phyloP scores from a whole-genome alignment of 129 eudicot genomes.

The Arctium minus region DNA sequence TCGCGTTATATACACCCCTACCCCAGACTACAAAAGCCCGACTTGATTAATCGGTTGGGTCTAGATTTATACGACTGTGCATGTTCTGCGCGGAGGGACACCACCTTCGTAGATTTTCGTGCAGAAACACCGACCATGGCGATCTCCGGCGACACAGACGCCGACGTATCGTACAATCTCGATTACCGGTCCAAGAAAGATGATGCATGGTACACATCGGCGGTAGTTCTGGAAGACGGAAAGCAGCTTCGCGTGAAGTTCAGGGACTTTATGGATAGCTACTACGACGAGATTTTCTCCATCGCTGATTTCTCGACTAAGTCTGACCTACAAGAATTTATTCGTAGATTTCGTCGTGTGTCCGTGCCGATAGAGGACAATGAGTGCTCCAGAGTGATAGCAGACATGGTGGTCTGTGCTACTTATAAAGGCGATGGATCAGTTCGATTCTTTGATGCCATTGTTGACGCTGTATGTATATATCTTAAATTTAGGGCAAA shows the following conservation, averaged over 20 bases:
- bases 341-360: slow-evolving; percentile 37
- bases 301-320: slow-evolving; percentile 27
- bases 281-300: slow-evolving; percentile 12
- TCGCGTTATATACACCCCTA: too few relatives aligned
- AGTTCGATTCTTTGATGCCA: slow-evolving; percentile 61
- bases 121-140: slow-evolving; percentile 10
- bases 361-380: slow-evolving; percentile 43
- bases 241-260: slow-evolving; percentile 42
- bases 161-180: slow-evolving; percentile 24
- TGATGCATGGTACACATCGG: slow-evolving; percentile 62
- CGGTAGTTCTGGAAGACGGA: slow-evolving; percentile 21
- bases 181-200: slow-evolving; percentile 50
- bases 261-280: slow-evolving; percentile 13
- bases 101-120: slow-evolving; percentile 16
- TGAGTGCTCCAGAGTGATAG: slow-evolving; percentile 38
- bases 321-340: slow-evolving; percentile 31
- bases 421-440: slow-evolving; percentile 18
- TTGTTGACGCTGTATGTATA: slow-evolving; percentile 53
- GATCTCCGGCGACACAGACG: slow-evolving; percentile 8
- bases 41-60: not conserved
- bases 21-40: not conserved
- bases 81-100: not conserved
- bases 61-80: slow-evolving; percentile 5
- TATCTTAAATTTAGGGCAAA: slow-evolving; percentile 16
- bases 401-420: slow-evolving; percentile 54